These are phyloP conservation scores for Xylariales sp. DNA, from an alignment of 2,329 filamentous ascomycete genomes.

Conservation along the genomic window DNA sequence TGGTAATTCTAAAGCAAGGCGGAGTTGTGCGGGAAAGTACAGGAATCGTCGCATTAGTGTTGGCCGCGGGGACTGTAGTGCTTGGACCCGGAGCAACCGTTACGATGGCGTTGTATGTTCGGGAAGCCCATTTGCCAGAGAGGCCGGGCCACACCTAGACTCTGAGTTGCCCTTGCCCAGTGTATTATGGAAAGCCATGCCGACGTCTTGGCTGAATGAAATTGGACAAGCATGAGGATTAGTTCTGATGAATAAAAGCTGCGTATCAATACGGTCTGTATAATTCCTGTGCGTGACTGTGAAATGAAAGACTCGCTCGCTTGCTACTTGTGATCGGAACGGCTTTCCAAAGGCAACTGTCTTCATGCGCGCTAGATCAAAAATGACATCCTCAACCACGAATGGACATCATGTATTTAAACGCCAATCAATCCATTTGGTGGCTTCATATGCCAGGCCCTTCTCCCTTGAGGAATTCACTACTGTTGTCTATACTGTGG, in stretches of 20 bases:
- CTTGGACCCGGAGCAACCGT: not conserved
- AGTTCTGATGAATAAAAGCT: not conserved
- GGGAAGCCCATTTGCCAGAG: not conserved
- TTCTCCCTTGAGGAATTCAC: not conserved
- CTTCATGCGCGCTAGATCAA: not conserved
- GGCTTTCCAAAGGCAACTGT: not conserved
- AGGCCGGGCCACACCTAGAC: not conserved
- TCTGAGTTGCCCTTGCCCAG: not conserved
- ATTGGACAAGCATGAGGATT: no score
- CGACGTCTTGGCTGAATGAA: not conserved
- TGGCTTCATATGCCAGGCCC: not conserved
- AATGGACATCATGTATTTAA: not conserved
- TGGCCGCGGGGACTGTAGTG: not conserved
- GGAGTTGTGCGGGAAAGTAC: not conserved
- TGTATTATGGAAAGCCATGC: not conserved
- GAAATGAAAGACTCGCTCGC: not conserved
- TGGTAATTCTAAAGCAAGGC: not conserved
- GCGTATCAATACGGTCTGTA: not conserved
- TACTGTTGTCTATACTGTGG: not conserved
- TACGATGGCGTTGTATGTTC: not conserved
- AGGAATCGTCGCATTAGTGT: not conserved
- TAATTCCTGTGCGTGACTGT: not conserved
- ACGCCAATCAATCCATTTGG: not conserved
- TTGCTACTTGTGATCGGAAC: not conserved
- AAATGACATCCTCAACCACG: not conserved